phyloP scores from a whole-genome alignment of 352 stramenopile species.

The Pythium aquatile region DNA sequence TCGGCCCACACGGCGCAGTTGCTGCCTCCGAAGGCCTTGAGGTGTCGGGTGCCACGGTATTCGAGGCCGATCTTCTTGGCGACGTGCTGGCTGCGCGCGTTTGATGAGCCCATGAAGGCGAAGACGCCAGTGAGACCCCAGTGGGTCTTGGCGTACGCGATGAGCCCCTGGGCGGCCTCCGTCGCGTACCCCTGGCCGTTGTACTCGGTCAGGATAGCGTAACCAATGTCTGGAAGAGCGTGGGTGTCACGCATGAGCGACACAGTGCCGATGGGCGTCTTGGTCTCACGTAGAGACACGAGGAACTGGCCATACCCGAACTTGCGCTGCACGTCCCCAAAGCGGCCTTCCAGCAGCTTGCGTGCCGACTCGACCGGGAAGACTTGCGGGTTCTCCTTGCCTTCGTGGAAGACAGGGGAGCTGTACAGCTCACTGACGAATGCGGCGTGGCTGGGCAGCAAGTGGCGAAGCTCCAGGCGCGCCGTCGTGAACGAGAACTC shows the following conservation, averaged over 20 bases:
- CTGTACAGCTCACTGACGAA: conserved; percentile 26
- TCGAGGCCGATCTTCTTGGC: conserved; percentile 24
- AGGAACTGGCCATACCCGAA: conserved; percentile 28
- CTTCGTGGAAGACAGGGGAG: conserved; percentile 17
- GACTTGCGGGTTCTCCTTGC: neutral
- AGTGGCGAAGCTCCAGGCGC: conserved; percentile 20
- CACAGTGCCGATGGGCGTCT: conserved; percentile 17
- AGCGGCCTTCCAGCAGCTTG: conserved; percentile 12
- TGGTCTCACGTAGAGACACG: conserved; percentile 12
- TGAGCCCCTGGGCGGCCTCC: conserved; percentile 15
- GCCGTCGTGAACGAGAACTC: conserved; percentile 12
- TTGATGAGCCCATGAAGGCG: conserved; percentile 19
- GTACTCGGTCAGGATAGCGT: conserved; percentile 21
- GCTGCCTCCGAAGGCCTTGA: conserved; percentile 16
- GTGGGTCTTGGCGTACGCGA: conserved; percentile 16
- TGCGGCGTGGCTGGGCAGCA: conserved; percentile 17
- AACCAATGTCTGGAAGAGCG: conserved; percentile 17
- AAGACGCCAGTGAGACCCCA: conserved; percentile 20
- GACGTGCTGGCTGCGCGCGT: conserved; percentile 21
- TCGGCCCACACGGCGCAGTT: conserved; percentile 15
- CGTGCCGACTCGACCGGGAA: conserved; percentile 11
- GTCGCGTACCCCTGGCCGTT: conserved; percentile 23
- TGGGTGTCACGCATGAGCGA: conserved; percentile 25
- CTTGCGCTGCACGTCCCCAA: conserved; percentile 18
- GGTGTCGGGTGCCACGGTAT: neutral